Evolutionary conservation across 1,139 yeast genomes (phyloP).

Genomic region (Kluyveromyces marxianus): DNA sequence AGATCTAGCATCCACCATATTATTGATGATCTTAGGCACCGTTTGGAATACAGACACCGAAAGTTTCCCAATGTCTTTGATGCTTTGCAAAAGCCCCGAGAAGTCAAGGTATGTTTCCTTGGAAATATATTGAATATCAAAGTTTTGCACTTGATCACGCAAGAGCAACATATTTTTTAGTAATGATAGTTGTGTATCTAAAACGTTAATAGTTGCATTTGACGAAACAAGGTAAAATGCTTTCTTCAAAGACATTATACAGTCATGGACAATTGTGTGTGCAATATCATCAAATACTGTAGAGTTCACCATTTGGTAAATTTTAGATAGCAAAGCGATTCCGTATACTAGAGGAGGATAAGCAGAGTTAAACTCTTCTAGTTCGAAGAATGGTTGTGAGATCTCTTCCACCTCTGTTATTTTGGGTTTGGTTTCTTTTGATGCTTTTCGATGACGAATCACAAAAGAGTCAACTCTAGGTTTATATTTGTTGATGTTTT

Average conservation of each 20-base stretch:
- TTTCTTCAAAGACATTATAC: constrained; percentile 50
- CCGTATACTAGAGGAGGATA: constrained; percentile 75
- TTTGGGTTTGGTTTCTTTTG: constrained; percentile 9
- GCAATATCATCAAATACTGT: constrained; percentile 84
- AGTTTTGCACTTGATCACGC: constrained; percentile 62
- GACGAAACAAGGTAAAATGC: constrained; percentile 40
- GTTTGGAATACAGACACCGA: constrained; percentile 39
- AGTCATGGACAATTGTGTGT: constrained; percentile 75
- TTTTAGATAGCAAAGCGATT: constrained; percentile 61
- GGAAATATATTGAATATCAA: constrained; percentile 72
- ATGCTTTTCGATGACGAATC: constrained; percentile 41
- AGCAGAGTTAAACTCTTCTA: constrained; percentile 34
- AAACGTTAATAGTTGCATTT: constrained; percentile 32
- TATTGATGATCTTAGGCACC: constrained; percentile 76
- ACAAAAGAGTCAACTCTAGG: constrained; percentile 63
- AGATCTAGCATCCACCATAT: constrained; percentile 76
- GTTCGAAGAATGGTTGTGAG: constrained; percentile 17
- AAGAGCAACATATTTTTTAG: constrained; percentile 66
- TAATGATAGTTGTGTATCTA: constrained; percentile 60
- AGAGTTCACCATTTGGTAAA: constrained; percentile 70
- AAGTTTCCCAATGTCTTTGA: constrained; percentile 36
- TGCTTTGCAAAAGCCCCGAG: constrained; percentile 59
- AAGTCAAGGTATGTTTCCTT: constrained; percentile 74
- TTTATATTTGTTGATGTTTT: constrained; percentile 55
- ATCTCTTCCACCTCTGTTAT: constrained; percentile 14